Percentiles rank a stretch among this genome's conserved stretches.
Conservation (phyloP, 306 rosid genomes). For the Dalbergia cochinchinensis region DNA sequence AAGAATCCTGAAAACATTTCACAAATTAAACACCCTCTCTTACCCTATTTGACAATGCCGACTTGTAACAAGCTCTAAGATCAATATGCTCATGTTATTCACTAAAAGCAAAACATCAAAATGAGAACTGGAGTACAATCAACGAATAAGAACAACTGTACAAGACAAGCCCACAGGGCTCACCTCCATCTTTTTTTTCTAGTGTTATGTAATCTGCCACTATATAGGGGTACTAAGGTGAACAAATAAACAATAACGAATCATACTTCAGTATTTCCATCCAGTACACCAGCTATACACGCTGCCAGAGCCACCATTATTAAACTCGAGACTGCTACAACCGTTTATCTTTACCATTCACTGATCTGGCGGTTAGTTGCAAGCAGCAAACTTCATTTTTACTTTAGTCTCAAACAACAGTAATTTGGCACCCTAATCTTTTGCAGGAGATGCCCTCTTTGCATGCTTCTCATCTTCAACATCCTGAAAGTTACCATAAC, state of each 20-base stretch:
- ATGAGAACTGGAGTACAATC: conserved; percentile 43
- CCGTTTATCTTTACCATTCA: conserved; percentile 30
- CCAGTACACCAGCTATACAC: conserved; percentile 49
- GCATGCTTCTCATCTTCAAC: conserved; percentile 82
- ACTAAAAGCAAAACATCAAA: conserved; percentile 27
- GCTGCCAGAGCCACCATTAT: conserved; percentile 37
- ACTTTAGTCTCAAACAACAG: conserved; percentile 34
- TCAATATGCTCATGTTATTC: conserved; percentile 5
- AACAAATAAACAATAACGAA: conserved; percentile 49
- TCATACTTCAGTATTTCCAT: conserved; percentile 38
- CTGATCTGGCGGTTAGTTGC: conserved; percentile 30
- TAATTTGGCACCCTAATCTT: conserved; percentile 38
- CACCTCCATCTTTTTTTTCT: conserved; percentile 24
- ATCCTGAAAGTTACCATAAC: conserved; percentile 64
- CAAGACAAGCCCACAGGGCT: conserved; percentile 50
- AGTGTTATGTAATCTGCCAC: conserved; percentile 34
- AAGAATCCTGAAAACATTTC: background rate
- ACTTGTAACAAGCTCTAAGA: background rate
- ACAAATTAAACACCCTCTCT: conserved; percentile 21
- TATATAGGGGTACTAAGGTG: conserved; percentile 42
- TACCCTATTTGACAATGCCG: conserved; percentile 9
- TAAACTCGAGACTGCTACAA: conserved; percentile 40
- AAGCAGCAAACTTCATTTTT: conserved; percentile 46
- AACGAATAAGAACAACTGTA: conserved; percentile 61
- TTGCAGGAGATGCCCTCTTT: conserved; percentile 54